Conservation (phyloP, 2,329 filamentous ascomycete genomes). For the Hypoxylon sp. region DNA sequence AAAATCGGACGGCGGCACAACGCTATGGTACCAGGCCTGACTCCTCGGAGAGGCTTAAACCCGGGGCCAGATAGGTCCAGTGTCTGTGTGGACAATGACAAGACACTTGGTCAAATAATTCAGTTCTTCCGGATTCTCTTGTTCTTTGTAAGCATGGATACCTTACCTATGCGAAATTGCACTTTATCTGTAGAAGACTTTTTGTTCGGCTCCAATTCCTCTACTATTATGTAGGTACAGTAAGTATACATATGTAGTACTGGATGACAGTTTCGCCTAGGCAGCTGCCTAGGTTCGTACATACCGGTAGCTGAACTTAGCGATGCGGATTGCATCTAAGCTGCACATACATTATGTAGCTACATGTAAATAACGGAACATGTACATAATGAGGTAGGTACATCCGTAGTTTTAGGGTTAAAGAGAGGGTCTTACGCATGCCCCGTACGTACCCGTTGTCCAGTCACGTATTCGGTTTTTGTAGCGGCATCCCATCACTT, state of each 20-base stretch:
- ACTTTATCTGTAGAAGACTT: slow-evolving; percentile 63
- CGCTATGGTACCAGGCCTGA: slow-evolving; percentile 6
- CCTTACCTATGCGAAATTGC: not conserved
- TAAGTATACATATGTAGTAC: not conserved
- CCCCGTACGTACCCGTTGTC: not conserved
- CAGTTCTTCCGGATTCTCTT: slow-evolving; percentile 16
- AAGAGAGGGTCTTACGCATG: too few relatives aligned
- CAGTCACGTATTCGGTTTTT: not conserved
- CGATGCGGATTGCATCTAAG: not conserved
- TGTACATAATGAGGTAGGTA: not conserved
- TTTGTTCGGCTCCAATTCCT: slow-evolving; percentile 55
- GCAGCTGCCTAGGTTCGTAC: not conserved
- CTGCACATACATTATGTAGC: not conserved
- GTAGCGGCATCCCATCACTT: too few relatives aligned
- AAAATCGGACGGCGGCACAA: not conserved
- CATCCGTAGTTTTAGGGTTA: not conserved
- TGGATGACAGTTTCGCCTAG: not conserved
- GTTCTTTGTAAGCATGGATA: slow-evolving; percentile 20
- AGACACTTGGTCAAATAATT: not conserved
- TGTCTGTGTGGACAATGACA: not conserved
- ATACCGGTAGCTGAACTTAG: not conserved
- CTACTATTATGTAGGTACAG: not conserved
- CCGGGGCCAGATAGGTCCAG: not conserved
- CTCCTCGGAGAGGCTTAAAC: not conserved
- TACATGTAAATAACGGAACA: not conserved